Base-by-base conservation (phyloP, 2,329 filamentous ascomycete species). In the Trichoderma sp. region DNA sequence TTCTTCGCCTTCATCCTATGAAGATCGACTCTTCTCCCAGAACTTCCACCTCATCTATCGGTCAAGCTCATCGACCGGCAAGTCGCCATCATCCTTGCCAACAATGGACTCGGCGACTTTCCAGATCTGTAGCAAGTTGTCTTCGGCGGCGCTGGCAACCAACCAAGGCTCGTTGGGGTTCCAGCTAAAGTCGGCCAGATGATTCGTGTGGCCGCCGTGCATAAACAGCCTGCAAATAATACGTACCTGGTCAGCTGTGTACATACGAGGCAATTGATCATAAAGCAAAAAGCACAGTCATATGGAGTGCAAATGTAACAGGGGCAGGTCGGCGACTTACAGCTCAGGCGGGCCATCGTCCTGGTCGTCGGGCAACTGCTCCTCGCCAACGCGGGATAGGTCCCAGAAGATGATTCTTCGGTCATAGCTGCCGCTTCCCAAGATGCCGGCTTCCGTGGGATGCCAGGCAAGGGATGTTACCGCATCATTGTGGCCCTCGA, bases 191-290 rank as follows among this genome's bases (percentile, higher is more conserved):
- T 99, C 96, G 43, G 92, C 93, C 67, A 99, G 87, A 70, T 96
- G 90, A 79, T 97, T 97, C 12, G 95, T 99, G 80, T 99, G 96
- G 39, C 95, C 95, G 67, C 95, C 95, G 73, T 99, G 95, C 93
- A 99, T 98, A 79, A 99, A 99, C 1, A 99, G 81, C 17, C 61
- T 64, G 30, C 10, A n/a, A 54, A 54, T 91, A 93, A 66, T 6
- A 26, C 47, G 61, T 41, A 6, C 19, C 5, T 45, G 67, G 54
- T 69, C 69, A 76, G 70, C 58, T 14, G 19, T 19, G 12, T 26
- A 30, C n/a, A 26, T 30, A 34, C 3, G 26, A 44, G n/a, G n/a
- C n/a, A n/a, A n/a, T n/a, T n/a, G n/a, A n/a, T n/a, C n/a, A n/a
- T n/a, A n/a, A n/a, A n/a, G n/a, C n/a, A n/a, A n/a, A n/a, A 12